Evolutionary conservation across 345 rosid species (phyloP), one percentile per base, ranked within the genome.

Genomic region (Gossypium raimondii): DNA sequence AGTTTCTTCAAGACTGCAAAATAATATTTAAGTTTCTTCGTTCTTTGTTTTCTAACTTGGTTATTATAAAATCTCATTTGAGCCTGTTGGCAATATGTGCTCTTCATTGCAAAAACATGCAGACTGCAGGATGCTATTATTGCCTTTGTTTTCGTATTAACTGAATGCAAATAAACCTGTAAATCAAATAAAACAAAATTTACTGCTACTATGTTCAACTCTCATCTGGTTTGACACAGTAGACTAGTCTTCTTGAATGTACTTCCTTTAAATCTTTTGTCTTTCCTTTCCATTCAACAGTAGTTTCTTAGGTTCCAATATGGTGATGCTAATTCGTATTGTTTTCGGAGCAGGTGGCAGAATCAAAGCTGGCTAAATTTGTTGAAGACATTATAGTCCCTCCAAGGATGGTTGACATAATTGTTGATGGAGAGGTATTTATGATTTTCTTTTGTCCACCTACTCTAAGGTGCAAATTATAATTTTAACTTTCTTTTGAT

Each of bases 351-450:
- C 85, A 93, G 99, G 97, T 88, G 67, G 99, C 99, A 75, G 99
- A 95, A 84, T 91, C 97, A 73, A 93, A 90, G 85, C 85, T 95
- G 72, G 97, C 96, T 17, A 95, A 82, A 80, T 95, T 95, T 88
- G 98, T 95, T 27, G 98, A 93, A 85, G 99, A 95, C 83, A 93
- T 95, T 70, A 91, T 95, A 67, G 88, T 93, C 62, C 98, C 98
- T 70, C 98, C 98, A 44, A 89, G 93, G 84, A 95, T 95, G 99
- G 89, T 93, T 4, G 98, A 95, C 81, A 83, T 95, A 59, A 87
- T 95, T 79, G 93, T 95, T 78, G 99, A 95, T 76, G 99, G 97
- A 84, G 99, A 95, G 99, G 99, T 95, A 87, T 62, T 72, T 81
- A 41, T 70, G 78, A 27, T 74, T 80, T 34, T 78, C 71, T 62